Base-by-base conservation (phyloP, 2,329 filamentous ascomycete genomes). In the Claviceps arundinis region DNA sequence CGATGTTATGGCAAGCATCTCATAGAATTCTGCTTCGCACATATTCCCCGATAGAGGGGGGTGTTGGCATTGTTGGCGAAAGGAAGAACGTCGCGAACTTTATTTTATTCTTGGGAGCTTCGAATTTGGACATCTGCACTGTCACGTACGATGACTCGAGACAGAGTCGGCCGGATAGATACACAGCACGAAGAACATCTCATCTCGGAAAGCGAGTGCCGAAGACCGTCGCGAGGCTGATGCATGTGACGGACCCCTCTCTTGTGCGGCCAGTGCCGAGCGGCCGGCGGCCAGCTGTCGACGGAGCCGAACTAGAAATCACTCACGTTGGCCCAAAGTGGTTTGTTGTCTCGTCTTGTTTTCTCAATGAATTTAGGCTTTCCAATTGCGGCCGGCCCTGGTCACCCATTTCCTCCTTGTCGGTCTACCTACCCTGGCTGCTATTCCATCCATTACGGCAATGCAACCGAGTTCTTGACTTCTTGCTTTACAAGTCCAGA, bases 321-420 rank as follows among this genome's bases (percentile, higher is more conserved):
- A 48, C 46, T 48, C 46, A 48, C 34, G n/a, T 30, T 34, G 19
- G 52, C 52, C 48, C 54, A 44, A 44, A 34, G 49, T 42, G 9
- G 11, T 47, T 52, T 52, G 50, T 52, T 51, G 46, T 53, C 47
- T 54, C 54, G 48, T 52, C 41, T 55, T 57, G 51, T 57, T 57
- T 50, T 48, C 56, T 55, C 54, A 14, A 44, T 46, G 7, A 22
- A 47, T 42, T 52, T 50, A 41, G 37, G 6, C 26, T 40, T 51
- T 47, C n/a, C 19, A 34, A 34, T 34, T 34, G 30, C 30, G 30
- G 9, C 30, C 30, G 30, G 30, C 30, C 30, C 30, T 34, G 30
- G 30, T 34, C 24, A 5, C 14, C 16, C 17, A 19, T 41, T 30
- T 16, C 42, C 47, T 47, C 19, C 37, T 24, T 13, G 19, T 38